These are phyloP conservation scores for Zymoseptoria pseudotritici DNA, from an alignment of 2,329 filamentous ascomycete species.

Conservation along the genomic window DNA sequence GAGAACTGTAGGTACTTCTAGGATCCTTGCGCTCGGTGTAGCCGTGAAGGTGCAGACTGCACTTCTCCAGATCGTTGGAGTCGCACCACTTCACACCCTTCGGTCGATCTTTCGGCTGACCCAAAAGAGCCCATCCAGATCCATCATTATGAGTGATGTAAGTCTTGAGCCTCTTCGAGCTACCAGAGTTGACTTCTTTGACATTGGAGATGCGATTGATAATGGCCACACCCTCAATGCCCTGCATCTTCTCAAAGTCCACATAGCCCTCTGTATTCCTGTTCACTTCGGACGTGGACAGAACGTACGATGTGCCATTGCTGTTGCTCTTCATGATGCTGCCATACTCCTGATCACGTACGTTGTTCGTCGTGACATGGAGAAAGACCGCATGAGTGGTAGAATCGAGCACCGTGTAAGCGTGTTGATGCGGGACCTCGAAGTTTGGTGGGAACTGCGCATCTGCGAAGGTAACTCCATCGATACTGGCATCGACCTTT, in stretches of 20 bases:
- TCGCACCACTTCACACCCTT: slow-evolving; percentile 49
- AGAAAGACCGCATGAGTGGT: slow-evolving; percentile 91
- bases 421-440: slow-evolving; percentile 65
- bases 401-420: slow-evolving; percentile 90
- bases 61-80: slow-evolving; percentile 51
- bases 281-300: slow-evolving; percentile 76
- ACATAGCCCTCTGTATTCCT: slow-evolving; percentile 70
- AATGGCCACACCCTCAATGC: slow-evolving; percentile 80
- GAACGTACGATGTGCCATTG: slow-evolving; percentile 89
- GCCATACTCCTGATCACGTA: slow-evolving; percentile 62
- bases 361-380: slow-evolving; percentile 73
- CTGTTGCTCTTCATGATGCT: slow-evolving; percentile 97
- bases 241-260: slow-evolving; percentile 93
- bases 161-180: slow-evolving; percentile 73
- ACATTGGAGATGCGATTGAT: slow-evolving; percentile 79
- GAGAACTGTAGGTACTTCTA: slow-evolving; percentile 78
- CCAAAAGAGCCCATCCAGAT: slow-evolving; percentile 71
- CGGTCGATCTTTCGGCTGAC: slow-evolving; percentile 60
- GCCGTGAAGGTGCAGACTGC: slow-evolving; percentile 85
- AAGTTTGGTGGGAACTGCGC: slow-evolving; percentile 85
- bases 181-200: slow-evolving; percentile 54
- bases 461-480: slow-evolving; percentile 73
- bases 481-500: slow-evolving; percentile 73
- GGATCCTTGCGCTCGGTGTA: slow-evolving; percentile 86
- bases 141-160: slow-evolving; percentile 97